Evolutionary conservation across 2,329 filamentous ascomycete species (phyloP).

Genomic region (Dactylonectria estremocensis): DNA sequence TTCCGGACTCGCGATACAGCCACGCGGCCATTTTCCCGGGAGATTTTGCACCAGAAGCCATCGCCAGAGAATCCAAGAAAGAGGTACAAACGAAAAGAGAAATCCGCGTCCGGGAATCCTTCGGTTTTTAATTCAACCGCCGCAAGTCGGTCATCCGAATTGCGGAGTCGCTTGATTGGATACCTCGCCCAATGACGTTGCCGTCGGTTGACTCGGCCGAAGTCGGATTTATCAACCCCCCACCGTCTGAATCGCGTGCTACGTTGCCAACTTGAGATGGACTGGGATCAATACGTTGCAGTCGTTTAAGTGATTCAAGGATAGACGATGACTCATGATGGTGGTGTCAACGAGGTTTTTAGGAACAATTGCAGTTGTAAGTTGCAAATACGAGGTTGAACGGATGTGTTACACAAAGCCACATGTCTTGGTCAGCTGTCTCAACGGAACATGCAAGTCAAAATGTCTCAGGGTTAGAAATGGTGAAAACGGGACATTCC

Average conservation of each 20-base stretch:
- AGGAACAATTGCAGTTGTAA: too few relatives aligned
- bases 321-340: too few relatives aligned
- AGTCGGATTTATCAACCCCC: not conserved
- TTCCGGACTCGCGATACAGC: constrained; percentile 63
- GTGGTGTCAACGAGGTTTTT: too few relatives aligned
- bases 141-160: constrained; percentile 19
- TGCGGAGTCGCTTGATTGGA: constrained; percentile 24
- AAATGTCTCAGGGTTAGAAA: too few relatives aligned
- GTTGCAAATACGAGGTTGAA: too few relatives aligned
- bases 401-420: too few relatives aligned
- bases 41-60: constrained; percentile 23
- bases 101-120: constrained; percentile 4
- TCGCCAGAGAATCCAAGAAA: not conserved
- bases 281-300: too few relatives aligned
- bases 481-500: too few relatives aligned
- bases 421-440: too few relatives aligned
- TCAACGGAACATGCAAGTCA: too few relatives aligned
- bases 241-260: not conserved
- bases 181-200: constrained; percentile 4
- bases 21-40: constrained; percentile 39
- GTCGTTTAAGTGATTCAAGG: too few relatives aligned
- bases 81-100: constrained; percentile 5
- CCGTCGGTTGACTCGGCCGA: not conserved
- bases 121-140: not conserved
- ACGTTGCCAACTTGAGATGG: too few relatives aligned